Evolutionary conservation across 1,284 basidiomycete genomes (phyloP).

Genomic region (Rhodotorula glutinis): DNA sequence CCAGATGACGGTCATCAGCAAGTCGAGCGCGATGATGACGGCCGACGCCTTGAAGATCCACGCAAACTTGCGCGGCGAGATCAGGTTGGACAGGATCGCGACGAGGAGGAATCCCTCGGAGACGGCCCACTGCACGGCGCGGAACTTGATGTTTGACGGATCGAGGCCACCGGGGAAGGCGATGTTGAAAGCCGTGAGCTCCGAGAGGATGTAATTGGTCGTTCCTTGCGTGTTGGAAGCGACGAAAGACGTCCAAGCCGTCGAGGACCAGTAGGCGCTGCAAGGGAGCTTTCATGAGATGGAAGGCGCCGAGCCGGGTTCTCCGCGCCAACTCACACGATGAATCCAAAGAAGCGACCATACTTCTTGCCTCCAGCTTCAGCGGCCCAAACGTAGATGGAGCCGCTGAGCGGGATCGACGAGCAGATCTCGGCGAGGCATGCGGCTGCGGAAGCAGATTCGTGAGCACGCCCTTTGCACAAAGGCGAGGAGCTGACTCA

Average conservation of each 20-base stretch:
- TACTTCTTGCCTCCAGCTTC: conserved; percentile 80
- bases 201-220: conserved; percentile 71
- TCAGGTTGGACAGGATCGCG: conserved; percentile 72
- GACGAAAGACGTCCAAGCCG: conserved; percentile 84
- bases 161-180: conserved; percentile 71
- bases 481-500: not conserved
- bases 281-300: not conserved
- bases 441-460: conserved; percentile 53
- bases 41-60: conserved; percentile 69
- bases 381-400: conserved; percentile 86
- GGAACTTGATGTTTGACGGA: conserved; percentile 71
- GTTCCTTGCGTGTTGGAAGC: conserved; percentile 79
- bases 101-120: conserved; percentile 67
- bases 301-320: not conserved
- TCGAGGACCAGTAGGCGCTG: conserved; percentile 47
- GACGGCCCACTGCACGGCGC: conserved; percentile 73
- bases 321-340: conserved; percentile 58
- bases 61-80: conserved; percentile 66
- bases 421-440: conserved; percentile 65
- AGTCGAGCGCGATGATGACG: conserved; percentile 71
- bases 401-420: conserved; percentile 59
- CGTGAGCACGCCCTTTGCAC: too few relatives aligned
- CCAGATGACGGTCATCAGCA: conserved; percentile 80
- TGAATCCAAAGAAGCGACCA: conserved; percentile 74
- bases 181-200: conserved; percentile 70